phyloP scores from a whole-genome alignment of 1,284 basidiomycete genomes.

The Malassezia brasiliensis region DNA sequence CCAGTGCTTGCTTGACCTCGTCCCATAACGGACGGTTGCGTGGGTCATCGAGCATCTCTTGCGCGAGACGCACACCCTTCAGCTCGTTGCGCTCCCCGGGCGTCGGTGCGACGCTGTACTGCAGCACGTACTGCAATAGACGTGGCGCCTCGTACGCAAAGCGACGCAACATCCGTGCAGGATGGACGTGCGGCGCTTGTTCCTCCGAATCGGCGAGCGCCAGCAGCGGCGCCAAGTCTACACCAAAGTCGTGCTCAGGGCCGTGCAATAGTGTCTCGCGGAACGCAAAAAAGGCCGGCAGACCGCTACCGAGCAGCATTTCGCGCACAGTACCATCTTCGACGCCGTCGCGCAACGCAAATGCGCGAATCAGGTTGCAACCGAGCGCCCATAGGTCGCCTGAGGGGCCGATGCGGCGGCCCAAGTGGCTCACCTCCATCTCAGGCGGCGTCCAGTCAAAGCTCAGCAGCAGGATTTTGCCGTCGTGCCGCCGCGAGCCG shows the following conservation, averaged over 20 bases:
- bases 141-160: constrained; percentile 31
- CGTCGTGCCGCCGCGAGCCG: constrained; percentile 36
- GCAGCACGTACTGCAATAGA: constrained; percentile 30
- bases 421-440: constrained; percentile 28
- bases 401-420: constrained; percentile 35
- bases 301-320: constrained; percentile 30
- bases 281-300: constrained; percentile 28
- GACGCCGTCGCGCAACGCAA: constrained; percentile 40
- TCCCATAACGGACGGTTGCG: constrained; percentile 9
- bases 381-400: constrained; percentile 45
- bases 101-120: constrained; percentile 26
- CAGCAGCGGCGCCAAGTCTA: constrained; percentile 18
- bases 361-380: constrained; percentile 39
- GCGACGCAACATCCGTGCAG: constrained; percentile 28
- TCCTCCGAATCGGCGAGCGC: not conserved
- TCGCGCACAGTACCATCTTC: constrained; percentile 33
- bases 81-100: constrained; percentile 27
- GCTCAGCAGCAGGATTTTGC: constrained; percentile 34
- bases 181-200: constrained; percentile 15
- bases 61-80: constrained; percentile 27
- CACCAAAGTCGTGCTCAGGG: constrained; percentile 1
- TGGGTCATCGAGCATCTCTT: constrained; percentile 21
- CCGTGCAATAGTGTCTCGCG: constrained; percentile 16
- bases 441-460: constrained; percentile 46
- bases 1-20: constrained; percentile 21